phyloP scores from a whole-genome alignment of 495 filamentous ascomycete genomes.

The Lasiosphaeria hispida region DNA sequence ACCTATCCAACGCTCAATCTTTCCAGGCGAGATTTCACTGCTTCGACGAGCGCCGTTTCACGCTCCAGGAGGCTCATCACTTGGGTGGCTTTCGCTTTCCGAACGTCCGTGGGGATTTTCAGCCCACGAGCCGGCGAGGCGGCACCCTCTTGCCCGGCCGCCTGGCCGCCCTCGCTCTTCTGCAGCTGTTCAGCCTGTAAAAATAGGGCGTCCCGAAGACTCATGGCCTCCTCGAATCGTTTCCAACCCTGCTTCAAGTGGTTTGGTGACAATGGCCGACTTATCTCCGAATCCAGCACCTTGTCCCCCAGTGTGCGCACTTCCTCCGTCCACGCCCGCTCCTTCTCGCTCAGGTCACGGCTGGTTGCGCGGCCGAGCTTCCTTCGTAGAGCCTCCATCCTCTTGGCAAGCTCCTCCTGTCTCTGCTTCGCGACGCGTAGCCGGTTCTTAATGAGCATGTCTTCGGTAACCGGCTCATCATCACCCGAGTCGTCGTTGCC shows the following conservation, averaged over 20 bases:
- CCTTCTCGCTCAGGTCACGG: conserved; percentile 69
- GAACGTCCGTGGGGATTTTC: conserved; percentile 63
- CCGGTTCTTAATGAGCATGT: conserved; percentile 57
- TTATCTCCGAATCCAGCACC: conserved; percentile 37
- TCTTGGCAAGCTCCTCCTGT: conserved; percentile 57
- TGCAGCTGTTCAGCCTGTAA: conserved; percentile 44
- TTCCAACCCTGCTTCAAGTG: conserved; percentile 40
- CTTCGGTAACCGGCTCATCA: conserved; percentile 42
- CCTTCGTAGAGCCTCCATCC: conserved; percentile 62
- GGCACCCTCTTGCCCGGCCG: conserved; percentile 29
- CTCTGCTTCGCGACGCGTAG: conserved; percentile 56
- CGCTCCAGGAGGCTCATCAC: conserved; percentile 69
- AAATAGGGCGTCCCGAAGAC: conserved; percentile 51
- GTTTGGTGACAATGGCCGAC: conserved; percentile 18
- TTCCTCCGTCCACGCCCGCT: conserved; percentile 65
- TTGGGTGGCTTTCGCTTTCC: conserved; percentile 65
- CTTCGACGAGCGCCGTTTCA: conserved; percentile 58
- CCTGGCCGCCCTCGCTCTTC: conserved; percentile 25
- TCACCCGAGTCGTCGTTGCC: conserved; percentile 54
- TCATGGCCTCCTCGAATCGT: conserved; percentile 48
- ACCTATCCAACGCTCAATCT: conserved; percentile 29
- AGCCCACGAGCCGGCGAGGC: conserved; percentile 32
- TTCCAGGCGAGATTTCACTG: conserved; percentile 36
- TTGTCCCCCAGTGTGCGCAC: conserved; percentile 50
- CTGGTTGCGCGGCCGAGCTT: conserved; percentile 58